Conservation (phyloP, 2,329 filamentous ascomycete species). For the Microcyclosporella mali region DNA sequence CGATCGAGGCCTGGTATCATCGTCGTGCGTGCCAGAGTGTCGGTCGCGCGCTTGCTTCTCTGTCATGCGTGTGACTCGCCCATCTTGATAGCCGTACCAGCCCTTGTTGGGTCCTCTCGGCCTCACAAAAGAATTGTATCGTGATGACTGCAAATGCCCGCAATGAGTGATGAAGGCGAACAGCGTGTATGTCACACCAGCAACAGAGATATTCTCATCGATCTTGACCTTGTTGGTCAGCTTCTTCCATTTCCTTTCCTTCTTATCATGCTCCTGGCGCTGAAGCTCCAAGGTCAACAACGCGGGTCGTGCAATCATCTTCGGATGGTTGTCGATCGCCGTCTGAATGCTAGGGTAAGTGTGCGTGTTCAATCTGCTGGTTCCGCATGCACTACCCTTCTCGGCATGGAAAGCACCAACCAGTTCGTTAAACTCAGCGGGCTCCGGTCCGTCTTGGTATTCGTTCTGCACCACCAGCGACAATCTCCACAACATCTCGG, state of each 20-base stretch:
- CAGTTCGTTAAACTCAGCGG: slow-evolving; percentile 17
- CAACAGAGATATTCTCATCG: slow-evolving; percentile 49
- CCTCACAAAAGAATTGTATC: slow-evolving; percentile 55
- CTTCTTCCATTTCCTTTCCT: slow-evolving; percentile 52
- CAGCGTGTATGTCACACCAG: slow-evolving; percentile 46
- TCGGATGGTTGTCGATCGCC: slow-evolving; percentile 33
- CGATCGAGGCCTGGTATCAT: neutral
- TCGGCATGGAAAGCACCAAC: slow-evolving; percentile 20
- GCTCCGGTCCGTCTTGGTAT: slow-evolving; percentile 5
- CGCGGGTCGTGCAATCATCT: slow-evolving; percentile 27
- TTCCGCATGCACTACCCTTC: slow-evolving; percentile 17
- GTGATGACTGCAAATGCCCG: slow-evolving; percentile 51
- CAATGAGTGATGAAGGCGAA: slow-evolving; percentile 57
- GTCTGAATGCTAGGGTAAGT: slow-evolving; percentile 35
- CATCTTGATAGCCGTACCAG: slow-evolving; percentile 54
- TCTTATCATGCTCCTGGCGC: slow-evolving; percentile 51
- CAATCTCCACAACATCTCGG: slow-evolving; percentile 20
- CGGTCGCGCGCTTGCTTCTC: slow-evolving; percentile 47
- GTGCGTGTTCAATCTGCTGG: slow-evolving; percentile 25
- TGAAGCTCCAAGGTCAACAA: slow-evolving; percentile 46
- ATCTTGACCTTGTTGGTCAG: slow-evolving; percentile 51
- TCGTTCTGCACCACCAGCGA: slow-evolving; percentile 11
- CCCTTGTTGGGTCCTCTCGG: slow-evolving; percentile 50
- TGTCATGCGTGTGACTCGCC: slow-evolving; percentile 51
- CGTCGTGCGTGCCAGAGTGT: slow-evolving; percentile 18